Conservation (phyloP, 164 flowering plant genomes). For the Saururus chinensis region DNA sequence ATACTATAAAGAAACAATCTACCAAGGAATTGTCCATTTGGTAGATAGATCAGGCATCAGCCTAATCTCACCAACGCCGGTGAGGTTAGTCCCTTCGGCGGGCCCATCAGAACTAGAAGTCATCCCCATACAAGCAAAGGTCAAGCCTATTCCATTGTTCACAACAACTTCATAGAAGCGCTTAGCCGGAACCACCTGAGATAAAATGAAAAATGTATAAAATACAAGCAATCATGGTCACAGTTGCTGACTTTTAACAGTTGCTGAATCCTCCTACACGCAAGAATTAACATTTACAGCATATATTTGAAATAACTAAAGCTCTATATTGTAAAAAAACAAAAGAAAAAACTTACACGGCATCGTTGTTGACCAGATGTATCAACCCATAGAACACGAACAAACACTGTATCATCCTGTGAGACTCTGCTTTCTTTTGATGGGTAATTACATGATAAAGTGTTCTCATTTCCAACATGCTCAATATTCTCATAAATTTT, state of each 20-base stretch:
- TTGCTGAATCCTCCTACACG: too few species aligned
- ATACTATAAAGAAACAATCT: slow-evolving; percentile 5
- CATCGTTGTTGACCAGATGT: slow-evolving; percentile 90
- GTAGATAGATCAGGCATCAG: slow-evolving; percentile 82
- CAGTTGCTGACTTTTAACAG: not conserved
- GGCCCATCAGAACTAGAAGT: slow-evolving; percentile 64
- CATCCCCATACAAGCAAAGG: slow-evolving; percentile 83
- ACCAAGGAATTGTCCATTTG: slow-evolving; percentile 76
- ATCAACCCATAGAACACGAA: slow-evolving; percentile 84
- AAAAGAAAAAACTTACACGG: slow-evolving; percentile 48
- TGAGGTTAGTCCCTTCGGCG: slow-evolving; percentile 66
- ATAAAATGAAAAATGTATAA: slow-evolving; percentile 8
- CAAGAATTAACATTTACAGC: not conserved
- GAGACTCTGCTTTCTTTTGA: slow-evolving; percentile 10
- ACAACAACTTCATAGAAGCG: slow-evolving; percentile 53
- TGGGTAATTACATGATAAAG: slow-evolving; percentile 11
- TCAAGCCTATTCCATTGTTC: slow-evolving; percentile 74
- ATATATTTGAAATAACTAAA: not conserved
- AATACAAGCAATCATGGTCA: not conserved
- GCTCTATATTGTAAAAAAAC: not conserved
- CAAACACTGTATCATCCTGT: slow-evolving; percentile 27
- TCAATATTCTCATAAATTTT: slow-evolving; percentile 24
- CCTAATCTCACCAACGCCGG: slow-evolving; percentile 84
- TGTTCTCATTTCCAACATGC: slow-evolving; percentile 9
- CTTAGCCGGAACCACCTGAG: slow-evolving; percentile 61